These are phyloP conservation scores for Chlorella ohadii DNA, from an alignment of 139 green algal species.

Conservation along the genomic window DNA sequence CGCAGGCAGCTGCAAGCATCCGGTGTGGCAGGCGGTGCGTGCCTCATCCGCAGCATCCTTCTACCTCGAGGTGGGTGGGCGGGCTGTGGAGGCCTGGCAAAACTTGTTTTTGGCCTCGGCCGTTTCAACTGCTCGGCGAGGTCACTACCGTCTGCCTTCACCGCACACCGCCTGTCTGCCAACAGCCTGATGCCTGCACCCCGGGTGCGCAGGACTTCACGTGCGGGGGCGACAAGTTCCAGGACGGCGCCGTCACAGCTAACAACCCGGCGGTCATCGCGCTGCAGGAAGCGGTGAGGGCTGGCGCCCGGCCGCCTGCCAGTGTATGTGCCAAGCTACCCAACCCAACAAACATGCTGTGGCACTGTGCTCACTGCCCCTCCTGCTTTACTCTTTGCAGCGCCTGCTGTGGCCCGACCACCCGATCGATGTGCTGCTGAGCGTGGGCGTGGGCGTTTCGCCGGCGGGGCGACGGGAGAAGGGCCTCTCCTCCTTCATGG, in stretches of 20 bases:
- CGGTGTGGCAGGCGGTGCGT: constrained; percentile 91
- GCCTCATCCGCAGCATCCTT: constrained; percentile 90
- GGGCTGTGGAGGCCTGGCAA: no score
- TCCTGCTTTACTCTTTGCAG: no score
- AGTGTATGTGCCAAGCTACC: no score
- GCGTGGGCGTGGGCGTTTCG: constrained; percentile 80
- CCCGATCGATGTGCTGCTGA: constrained; percentile 79
- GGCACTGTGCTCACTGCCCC: no score
- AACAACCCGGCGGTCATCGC: constrained; percentile 95
- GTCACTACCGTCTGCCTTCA: no score
- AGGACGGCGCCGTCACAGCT: constrained; percentile 91
- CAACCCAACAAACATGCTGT: no score
- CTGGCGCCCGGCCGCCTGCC: no score
- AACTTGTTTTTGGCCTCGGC: no score
- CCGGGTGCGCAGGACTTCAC: constrained; percentile 64
- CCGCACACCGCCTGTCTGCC: no score
- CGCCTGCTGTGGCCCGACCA: constrained; percentile 84
- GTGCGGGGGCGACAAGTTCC: constrained; percentile 81
- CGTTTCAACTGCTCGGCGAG: no score
- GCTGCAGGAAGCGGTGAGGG: constrained; percentile 75
- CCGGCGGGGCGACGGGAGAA: constrained; percentile 50
- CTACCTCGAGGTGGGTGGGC: constrained; percentile 78
- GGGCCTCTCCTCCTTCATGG: constrained; percentile 58
- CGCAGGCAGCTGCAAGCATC: constrained; percentile 61
- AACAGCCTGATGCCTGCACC: constrained; percentile 85